phyloP scores from a whole-genome alignment of 2,329 filamentous ascomycete species.

The Fusarium albosuccineum region DNA sequence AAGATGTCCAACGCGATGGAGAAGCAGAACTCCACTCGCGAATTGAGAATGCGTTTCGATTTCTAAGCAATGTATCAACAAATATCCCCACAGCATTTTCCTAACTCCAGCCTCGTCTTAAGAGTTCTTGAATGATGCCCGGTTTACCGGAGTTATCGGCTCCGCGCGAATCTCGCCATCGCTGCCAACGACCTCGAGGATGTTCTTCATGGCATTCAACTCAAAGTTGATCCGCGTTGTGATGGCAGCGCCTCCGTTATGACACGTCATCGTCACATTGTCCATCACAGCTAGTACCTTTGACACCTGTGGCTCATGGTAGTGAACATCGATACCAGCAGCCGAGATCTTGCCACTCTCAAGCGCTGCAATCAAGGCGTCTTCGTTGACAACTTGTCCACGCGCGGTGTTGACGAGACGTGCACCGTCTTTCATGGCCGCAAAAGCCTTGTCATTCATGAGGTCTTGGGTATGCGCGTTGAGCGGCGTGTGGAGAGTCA shows the following conservation, averaged over 20 bases:
- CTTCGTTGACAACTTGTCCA: slow-evolving; percentile 65
- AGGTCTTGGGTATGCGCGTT: slow-evolving; percentile 34
- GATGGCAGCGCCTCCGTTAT: slow-evolving; percentile 54
- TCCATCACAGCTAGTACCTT: slow-evolving; percentile 53
- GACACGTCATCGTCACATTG: slow-evolving; percentile 55
- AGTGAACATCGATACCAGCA: slow-evolving; percentile 67
- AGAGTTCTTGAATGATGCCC: slow-evolving; percentile 16
- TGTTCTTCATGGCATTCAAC: slow-evolving; percentile 41
- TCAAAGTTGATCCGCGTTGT: slow-evolving; percentile 58
- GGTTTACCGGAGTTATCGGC: slow-evolving; percentile 33
- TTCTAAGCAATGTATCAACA: not conserved
- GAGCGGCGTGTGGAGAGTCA: slow-evolving; percentile 50
- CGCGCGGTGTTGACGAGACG: slow-evolving; percentile 66
- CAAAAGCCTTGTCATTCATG: slow-evolving; percentile 27
- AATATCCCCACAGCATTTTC: too few relatives aligned
- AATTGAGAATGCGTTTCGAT: not conserved
- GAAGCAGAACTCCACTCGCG: too few relatives aligned
- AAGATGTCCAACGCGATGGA: too few relatives aligned
- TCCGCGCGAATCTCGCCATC: slow-evolving; percentile 31
- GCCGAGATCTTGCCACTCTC: slow-evolving; percentile 59
- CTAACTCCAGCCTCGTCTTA: not conserved
- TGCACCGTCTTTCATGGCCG: slow-evolving; percentile 61
- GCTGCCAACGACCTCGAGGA: slow-evolving; percentile 39
- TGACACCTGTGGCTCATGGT: slow-evolving; percentile 63
- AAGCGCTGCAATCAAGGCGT: slow-evolving; percentile 61